Base-by-base conservation (phyloP, 2,329 filamentous ascomycete species). In the Colletotrichum ledebouriae region DNA sequence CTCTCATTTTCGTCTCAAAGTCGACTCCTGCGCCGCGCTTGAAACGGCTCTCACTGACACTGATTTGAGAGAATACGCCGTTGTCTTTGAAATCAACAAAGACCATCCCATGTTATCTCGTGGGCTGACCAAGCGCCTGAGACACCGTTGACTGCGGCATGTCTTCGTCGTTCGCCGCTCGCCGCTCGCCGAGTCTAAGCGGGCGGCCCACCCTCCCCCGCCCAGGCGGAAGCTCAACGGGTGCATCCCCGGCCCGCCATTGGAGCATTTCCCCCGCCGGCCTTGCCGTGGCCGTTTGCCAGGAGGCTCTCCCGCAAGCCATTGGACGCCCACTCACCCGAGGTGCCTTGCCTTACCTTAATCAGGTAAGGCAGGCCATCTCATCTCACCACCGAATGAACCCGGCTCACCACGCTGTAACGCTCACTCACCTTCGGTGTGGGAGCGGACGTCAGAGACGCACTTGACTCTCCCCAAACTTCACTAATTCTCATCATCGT, bases 371-470 rank as follows among this genome's bases (percentile, higher is more conserved):
- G 10, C 12, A 39, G 10, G 10, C 12, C 37, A 39, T 39, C 37
- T 39, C 37, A 39, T 13, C 37, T 39, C 37, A 13, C 37, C 12
- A 39, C 37, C 25, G 25, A 29, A 29, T 29, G 4, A 39, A 11
- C 37, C 11, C 37, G 11, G 37, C 49, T 20, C 29, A 13, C 7
- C 49, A 34, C 15, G 13, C 49, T n/a, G 17, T 47, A n/a, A 47
- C 29, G 29, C 56, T 29, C 41, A 55, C 44, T 59, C 57, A 59
- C 57, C 57, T 49, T 59, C 57, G 57, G 57, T 59, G 57, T 59
- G 57, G 7, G 42, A 29, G 17, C 15, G 37, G 42, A 59, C 57
- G 34, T 47, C 17, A 59, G 57, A 59, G 42, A 49, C 57, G 44
- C 49, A 3, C 37, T 22, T 25, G 34, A 42, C 53, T 42, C 13